A percentile compares a stretch with the other conserved stretches of the same genome.
These are phyloP conservation scores for Cladosporium sp. DNA, from an alignment of 2,329 filamentous ascomycete species.

Conservation along the genomic window DNA sequence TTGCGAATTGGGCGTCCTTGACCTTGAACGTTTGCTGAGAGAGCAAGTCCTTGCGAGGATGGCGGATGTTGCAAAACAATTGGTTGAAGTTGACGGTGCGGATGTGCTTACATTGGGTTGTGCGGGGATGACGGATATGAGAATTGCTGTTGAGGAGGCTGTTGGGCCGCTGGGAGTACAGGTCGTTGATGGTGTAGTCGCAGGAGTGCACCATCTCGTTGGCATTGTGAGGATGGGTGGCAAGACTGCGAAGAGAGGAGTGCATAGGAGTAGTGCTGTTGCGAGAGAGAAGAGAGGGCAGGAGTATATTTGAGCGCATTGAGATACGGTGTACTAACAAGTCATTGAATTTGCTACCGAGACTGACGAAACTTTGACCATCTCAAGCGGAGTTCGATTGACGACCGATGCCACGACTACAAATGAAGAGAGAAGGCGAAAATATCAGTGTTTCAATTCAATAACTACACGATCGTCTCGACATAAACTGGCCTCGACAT, in stretches of 20 bases:
- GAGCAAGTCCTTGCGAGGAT: slow-evolving; percentile 39
- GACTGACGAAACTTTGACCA: too few species aligned
- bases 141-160: slow-evolving; percentile 42
- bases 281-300: slow-evolving; percentile 38
- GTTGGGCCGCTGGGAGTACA: slow-evolving; percentile 42
- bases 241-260: slow-evolving; percentile 43
- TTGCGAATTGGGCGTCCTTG: slow-evolving; percentile 42
- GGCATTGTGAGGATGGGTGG: slow-evolving; percentile 44
- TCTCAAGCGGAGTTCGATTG: too few species aligned
- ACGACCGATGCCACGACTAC: too few species aligned
- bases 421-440: too few species aligned
- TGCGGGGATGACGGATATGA: slow-evolving; percentile 48
- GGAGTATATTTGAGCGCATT: slow-evolving; percentile 34
- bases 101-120: slow-evolving; percentile 45
- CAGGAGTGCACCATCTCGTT: slow-evolving; percentile 44
- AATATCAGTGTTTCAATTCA: too few species aligned
- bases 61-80: slow-evolving; percentile 34
- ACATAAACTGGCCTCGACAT: too few species aligned
- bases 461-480: too few species aligned
- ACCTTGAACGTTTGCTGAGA: slow-evolving; percentile 39
- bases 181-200: slow-evolving; percentile 50
- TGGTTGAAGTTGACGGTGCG: slow-evolving; percentile 38
- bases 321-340: too few species aligned
- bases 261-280: slow-evolving; percentile 38
- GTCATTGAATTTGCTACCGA: too few species aligned